A percentile compares a stretch with the other conserved stretches of the same genome.
phyloP scores from a whole-genome alignment of 2,329 filamentous ascomycete species.

The Teratosphaeriaceae sp. region DNA sequence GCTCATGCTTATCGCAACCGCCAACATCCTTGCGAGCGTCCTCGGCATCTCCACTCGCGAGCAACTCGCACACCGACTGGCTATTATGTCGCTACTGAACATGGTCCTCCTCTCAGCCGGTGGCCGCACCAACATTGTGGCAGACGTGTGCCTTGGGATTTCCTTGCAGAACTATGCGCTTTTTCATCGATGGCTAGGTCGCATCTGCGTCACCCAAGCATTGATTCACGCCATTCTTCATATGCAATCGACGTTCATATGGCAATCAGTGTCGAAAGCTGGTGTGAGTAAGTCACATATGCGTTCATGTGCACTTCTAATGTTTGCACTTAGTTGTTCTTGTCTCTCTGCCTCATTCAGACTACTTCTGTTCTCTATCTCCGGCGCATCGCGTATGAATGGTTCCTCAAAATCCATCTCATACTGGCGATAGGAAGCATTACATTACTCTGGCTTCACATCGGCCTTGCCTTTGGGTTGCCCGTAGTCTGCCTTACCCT shows the following conservation, averaged over 20 bases:
- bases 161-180: not conserved
- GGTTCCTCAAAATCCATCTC: constrained; percentile 9
- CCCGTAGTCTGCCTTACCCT: not conserved
- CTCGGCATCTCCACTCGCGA: not conserved
- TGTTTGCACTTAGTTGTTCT: no score
- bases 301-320: no score
- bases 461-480: not conserved
- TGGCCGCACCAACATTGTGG: constrained; percentile 3
- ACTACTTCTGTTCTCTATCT: constrained; percentile 7
- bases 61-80: constrained; percentile 4
- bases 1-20: not conserved
- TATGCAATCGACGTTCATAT: not conserved
- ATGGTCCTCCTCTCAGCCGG: constrained; percentile 7
- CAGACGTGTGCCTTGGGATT: not conserved
- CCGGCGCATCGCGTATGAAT: constrained; percentile 5
- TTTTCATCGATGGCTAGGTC: constrained; percentile 8
- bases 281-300: no score
- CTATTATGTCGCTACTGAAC: constrained; percentile 6
- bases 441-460: not conserved
- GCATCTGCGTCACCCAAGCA: not conserved
- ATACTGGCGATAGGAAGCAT: constrained; percentile 1
- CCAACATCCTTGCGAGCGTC: constrained; percentile 4
- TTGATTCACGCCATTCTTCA: not conserved
- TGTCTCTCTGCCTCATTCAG: not conserved
- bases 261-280: no score